These are phyloP conservation scores for Lichtheimia hyalospora DNA, from an alignment of 371 early-diverging fungal species.

Conservation along the genomic window DNA sequence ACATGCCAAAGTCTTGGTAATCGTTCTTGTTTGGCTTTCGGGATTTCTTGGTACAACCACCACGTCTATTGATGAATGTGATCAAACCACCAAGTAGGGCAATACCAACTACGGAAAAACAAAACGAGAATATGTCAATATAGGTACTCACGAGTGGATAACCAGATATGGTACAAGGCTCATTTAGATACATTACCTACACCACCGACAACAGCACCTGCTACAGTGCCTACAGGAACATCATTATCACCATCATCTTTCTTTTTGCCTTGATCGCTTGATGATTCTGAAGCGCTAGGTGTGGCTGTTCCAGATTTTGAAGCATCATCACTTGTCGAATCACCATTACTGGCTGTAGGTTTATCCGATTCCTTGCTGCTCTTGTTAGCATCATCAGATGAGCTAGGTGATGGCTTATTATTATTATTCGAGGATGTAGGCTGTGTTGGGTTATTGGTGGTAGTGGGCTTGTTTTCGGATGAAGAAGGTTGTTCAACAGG, in stretches of 20 bases:
- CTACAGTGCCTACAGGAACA: slow-evolving; percentile 30
- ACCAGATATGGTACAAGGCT: too few species aligned
- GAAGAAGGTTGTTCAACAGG: slow-evolving; percentile 1
- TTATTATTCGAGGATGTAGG: neutral
- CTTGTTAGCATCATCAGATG: neutral
- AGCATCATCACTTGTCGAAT: neutral
- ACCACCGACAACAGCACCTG: slow-evolving; percentile 42
- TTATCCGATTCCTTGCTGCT: neutral
- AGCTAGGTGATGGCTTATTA: neutral
- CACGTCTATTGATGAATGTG: slow-evolving; percentile 35
- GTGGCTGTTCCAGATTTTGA: neutral
- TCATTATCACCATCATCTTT: slow-evolving; percentile 7
- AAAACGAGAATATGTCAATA: slow-evolving; percentile 1
- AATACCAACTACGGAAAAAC: slow-evolving; percentile 28
- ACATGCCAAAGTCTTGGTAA: slow-evolving; percentile 48
- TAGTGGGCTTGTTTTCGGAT: neutral
- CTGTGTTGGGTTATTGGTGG: neutral
- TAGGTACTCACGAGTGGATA: too few species aligned
- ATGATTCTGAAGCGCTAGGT: slow-evolving; percentile 6
- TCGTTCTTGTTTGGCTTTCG: slow-evolving; percentile 24
- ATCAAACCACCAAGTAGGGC: slow-evolving; percentile 38
- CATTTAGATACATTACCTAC: slow-evolving; percentile 29
- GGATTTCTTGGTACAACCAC: slow-evolving; percentile 31
- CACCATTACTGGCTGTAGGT: too few species aligned
- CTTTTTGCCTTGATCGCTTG: slow-evolving; percentile 4